Base-by-base conservation (phyloP, 2,329 filamentous ascomycete species). In the Botryotinia calthae region DNA sequence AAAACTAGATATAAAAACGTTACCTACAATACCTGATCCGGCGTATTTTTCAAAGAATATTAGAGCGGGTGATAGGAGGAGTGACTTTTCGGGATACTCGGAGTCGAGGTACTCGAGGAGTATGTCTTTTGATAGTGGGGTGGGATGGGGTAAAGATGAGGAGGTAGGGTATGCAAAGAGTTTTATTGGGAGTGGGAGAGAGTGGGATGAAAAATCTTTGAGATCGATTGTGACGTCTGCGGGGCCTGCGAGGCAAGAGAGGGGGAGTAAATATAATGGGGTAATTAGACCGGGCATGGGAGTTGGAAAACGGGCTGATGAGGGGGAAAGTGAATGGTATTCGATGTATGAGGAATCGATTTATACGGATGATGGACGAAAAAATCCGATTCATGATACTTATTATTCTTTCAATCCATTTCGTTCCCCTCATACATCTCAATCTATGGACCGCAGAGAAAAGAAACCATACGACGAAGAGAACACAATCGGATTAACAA, bases 81-180 rank as follows among this genome's bases (percentile, higher is more conserved):
- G 51, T 18, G 51, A 4, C 6, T 56, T 28, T 20, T 71, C 69
- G 9, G 59, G 46, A 14, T 71, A 65, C n/a, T 71, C 69, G n/a
- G 51, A 56, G n/a, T 71, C 69, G 2, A 46, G 59, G 22, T 71
- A 71, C 22, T 65, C 69, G 9, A 31, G 69, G 8, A 28, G 59
- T 5, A 64, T 64, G 44, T 64, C 58, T 34, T 56, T 64, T 20
- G 69, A 71, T 37, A 64, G 44, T 10, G 31, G 59, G 10, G 9
- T 71, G 14, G 59, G 59, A 6, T 28, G 62, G 37, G 18, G 54
- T 20, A 48, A 12, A 10, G 20, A 48, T 48, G 44, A 63, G 4
- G 51, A 28, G 25, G 44, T 18, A 6, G 28, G n/a, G 2, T 71
- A 71, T 20, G 59, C 59, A 18, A 71, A 54, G 4, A 63, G 31